A percentile compares a stretch with the other conserved stretches of the same genome.
phyloP scores from a whole-genome alignment of 1,139 yeast genomes.

The Geotrichum citri-aurantii region DNA sequence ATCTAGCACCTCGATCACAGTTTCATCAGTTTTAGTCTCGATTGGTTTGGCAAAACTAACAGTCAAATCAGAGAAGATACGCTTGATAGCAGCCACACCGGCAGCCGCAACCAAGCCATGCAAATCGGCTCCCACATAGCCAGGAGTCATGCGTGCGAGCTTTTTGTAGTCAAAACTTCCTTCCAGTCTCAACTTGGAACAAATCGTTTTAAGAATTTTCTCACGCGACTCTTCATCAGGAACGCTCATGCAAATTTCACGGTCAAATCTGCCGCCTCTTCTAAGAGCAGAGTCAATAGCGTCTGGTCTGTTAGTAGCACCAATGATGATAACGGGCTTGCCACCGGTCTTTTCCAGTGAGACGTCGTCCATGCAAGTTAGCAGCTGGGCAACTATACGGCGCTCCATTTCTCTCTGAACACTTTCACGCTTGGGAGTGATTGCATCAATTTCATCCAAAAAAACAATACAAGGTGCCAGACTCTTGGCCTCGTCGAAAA shows the following conservation, averaged over 20 bases:
- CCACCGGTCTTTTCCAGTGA: constrained; percentile 84
- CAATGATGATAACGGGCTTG: constrained; percentile 89
- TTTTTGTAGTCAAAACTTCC: constrained; percentile 66
- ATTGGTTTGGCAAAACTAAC: constrained; percentile 40
- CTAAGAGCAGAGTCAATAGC: constrained; percentile 92
- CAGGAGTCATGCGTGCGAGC: constrained; percentile 91
- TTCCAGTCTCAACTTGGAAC: constrained; percentile 54
- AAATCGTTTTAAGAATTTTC: constrained; percentile 70
- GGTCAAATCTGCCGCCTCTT: constrained; percentile 94
- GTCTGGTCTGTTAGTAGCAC: constrained; percentile 97
- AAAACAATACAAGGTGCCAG: constrained; percentile 90
- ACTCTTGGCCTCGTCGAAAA: constrained; percentile 86
- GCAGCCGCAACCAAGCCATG: constrained; percentile 94
- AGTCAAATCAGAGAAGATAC: constrained; percentile 51
- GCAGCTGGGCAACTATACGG: constrained; percentile 88
- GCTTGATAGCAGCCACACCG: constrained; percentile 87
- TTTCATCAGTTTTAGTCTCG: constrained; percentile 20
- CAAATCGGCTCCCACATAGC: constrained; percentile 96
- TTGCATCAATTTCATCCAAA: constrained; percentile 95
- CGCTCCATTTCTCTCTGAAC: constrained; percentile 98
- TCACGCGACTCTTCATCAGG: constrained; percentile 84
- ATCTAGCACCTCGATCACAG: constrained; percentile 24
- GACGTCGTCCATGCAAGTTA: constrained; percentile 91
- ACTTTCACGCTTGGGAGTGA: constrained; percentile 96
- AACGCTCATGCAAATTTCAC: constrained; percentile 88